phyloP scores from a whole-genome alignment of 148 eudicot species.

The Cornus florida region DNA sequence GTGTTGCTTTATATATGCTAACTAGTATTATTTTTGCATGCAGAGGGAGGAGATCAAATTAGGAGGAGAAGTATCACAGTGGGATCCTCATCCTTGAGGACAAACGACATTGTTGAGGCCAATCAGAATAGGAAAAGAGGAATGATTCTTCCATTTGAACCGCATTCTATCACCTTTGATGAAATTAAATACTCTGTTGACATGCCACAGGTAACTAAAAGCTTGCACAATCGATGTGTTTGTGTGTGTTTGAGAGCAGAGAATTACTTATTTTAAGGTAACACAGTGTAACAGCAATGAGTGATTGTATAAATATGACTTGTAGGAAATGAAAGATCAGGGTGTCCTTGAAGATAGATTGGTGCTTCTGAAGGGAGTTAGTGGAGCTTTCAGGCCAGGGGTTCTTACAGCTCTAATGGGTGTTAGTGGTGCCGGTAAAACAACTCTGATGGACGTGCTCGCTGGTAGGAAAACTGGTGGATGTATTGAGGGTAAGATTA shows the following conservation, averaged over 20 bases:
- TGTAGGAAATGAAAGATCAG: too few relatives aligned
- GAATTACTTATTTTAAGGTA: background rate
- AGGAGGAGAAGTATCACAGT: constrained; percentile 5
- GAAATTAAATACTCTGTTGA: constrained; percentile 68
- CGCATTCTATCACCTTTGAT: constrained; percentile 63
- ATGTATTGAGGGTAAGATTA: constrained; percentile 57
- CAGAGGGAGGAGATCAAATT: constrained; percentile 4
- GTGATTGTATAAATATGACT: background rate
- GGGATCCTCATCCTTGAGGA: background rate
- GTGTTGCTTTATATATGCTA: background rate
- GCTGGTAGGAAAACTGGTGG: constrained; percentile 77
- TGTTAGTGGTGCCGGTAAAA: constrained; percentile 79
- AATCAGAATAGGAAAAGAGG: constrained; percentile 37
- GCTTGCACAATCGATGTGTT: background rate
- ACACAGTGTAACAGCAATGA: background rate
- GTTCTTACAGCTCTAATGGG: constrained; percentile 81
- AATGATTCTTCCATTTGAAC: constrained; percentile 84
- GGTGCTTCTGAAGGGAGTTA: constrained; percentile 67
- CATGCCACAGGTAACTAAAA: constrained; percentile 62
- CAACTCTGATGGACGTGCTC: constrained; percentile 80
- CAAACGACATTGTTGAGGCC: background rate
- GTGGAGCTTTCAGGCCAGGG: constrained; percentile 78
- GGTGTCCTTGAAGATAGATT: constrained; percentile 48
- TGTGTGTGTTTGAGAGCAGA: background rate
- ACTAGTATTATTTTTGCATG: background rate